Base-by-base conservation (phyloP, 371 early-diverging fungal genomes). In the Mucor mucedo region DNA sequence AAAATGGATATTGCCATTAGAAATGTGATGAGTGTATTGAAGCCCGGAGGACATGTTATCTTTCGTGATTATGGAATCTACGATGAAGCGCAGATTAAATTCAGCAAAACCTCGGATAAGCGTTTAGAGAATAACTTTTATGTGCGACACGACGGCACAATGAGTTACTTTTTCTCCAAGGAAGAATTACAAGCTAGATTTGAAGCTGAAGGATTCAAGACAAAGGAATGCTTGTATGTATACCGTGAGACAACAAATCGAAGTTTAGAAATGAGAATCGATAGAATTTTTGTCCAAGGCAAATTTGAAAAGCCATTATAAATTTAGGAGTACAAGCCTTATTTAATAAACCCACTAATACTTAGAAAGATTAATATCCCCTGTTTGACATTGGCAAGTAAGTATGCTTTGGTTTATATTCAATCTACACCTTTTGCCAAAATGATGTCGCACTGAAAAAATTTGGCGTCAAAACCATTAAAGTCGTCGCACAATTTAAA, bases 61-160 rank as follows among this genome's bases (percentile, higher is more conserved):
- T 93, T 96, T 76, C 84, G 96, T 49, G 97, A 96, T 75, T 96
- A 96, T 70, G 96, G 90, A 3, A 67, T 90, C 7, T 93, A 92
- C 68, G 97, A 96, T 70, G 85, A 91, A 66, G 94, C 96, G 1
- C 95, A 96, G 68, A 77, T 95, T 68, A 87, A 93, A 68, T 96
- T 96, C 68, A 92, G 87, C 32, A 76, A 63, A 6, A 62, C 77
- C 11, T 79, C 87, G 0, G 89, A 90, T 30, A 89, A 91, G 62
- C 89, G 87, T 60, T 73, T 96, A 5, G 89, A 89, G 14, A 88
- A 89, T 27, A 93, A 91, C 62, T 70, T 95, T 41, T 96, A 95
- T 73, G 92, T 92, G 40, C 91, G 97, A 55, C 94, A 94, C 65
- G 97, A 96, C 70, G 95, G 95, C 38, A 85, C 85, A 14, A 72